Conservation (phyloP, 208 protist genomes). For the Trypanosomatidae sp. region DNA sequence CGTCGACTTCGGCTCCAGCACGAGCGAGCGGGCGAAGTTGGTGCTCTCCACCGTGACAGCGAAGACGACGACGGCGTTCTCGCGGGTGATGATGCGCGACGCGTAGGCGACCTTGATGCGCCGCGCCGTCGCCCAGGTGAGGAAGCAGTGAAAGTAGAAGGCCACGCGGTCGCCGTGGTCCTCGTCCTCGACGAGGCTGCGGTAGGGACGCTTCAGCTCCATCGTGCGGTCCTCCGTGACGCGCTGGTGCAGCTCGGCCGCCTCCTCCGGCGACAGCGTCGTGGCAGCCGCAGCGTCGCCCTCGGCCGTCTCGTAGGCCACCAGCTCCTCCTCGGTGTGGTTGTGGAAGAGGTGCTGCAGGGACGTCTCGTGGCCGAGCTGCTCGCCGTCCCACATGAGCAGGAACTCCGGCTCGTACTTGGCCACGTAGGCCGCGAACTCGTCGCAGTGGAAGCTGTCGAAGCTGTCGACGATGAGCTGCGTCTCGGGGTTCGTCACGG, state of each 20-base stretch:
- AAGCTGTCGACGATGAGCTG: conserved; percentile 64
- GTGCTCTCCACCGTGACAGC: conserved; percentile 63
- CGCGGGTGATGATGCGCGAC: conserved; percentile 77
- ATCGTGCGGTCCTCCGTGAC: conserved; percentile 20
- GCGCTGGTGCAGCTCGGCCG: conserved; percentile 20
- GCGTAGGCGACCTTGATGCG: conserved; percentile 84
- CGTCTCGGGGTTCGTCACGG: conserved; percentile 32
- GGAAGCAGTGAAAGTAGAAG: conserved; percentile 81
- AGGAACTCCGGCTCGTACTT: conserved; percentile 86
- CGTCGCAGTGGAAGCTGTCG: conserved; percentile 61
- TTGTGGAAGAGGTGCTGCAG: conserved; percentile 68
- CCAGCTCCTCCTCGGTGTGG: conserved; percentile 28
- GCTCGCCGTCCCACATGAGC: conserved; percentile 87
- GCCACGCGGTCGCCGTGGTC: conserved; percentile 54
- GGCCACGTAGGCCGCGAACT: conserved; percentile 57
- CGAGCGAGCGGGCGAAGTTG: conserved; percentile 60
- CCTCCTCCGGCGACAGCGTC: conserved; percentile 10
- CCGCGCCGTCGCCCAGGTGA: conserved; percentile 60
- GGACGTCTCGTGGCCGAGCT: conserved; percentile 50
- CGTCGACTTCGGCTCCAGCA: conserved; percentile 41
- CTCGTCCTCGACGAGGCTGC: conserved; percentile 77
- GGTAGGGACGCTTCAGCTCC: conserved; percentile 43
- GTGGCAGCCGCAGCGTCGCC: background rate
- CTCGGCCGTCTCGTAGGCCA: conserved; percentile 9
- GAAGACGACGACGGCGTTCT: conserved; percentile 87